Base-by-base conservation (phyloP, 768 basidiomycete species). In the Suillus sp. region DNA sequence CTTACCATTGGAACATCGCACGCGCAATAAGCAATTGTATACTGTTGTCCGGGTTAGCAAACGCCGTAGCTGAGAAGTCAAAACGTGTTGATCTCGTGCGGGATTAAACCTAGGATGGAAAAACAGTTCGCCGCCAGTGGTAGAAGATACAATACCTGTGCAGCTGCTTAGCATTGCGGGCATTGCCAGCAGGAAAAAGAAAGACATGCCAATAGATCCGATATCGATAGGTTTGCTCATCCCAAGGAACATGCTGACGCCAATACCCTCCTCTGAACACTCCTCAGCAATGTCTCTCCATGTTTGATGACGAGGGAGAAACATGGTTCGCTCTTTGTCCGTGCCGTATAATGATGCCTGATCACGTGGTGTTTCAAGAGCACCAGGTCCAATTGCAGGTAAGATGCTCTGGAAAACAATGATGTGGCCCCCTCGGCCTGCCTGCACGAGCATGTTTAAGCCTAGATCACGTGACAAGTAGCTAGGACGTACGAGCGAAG, bases 21-120 rank as follows among this genome's bases (percentile, higher is more conserved):
- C 84, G 40, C 90, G 83, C 78, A 95, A 82, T 2, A 85, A 83
- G 65, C 90, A 92, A 70, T 92, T 91, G 72, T 90, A 98, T 0
- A 80, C 94, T 10, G 89, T 89, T 67, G 84, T 87, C 30, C 94
- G 82, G 2, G 80, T 78, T 35, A 93, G 70, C 8, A 96, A 71
- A 22, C 92, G 82, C 61, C 81, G 81, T 25, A 99, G 71, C 69
- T 98, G 92, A n/a, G 89, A 89, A n/a, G 82, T 77, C 14, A 99
- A 69, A 6, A 86, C 78, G 9, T 78, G 69, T 9, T 81, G 81
- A 72, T 97, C 95, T 56, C 90, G 83, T 8, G 75, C 73, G 3
- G 85, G 82, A 59, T 89, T 83, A 73, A 94, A 99, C n/a, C 92
- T 84, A 10, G 96, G 97, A 70, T 96, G 91, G 79, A 90, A 96